Percentiles rank a stretch among this genome's conserved stretches.
These are phyloP conservation scores for Letharia columbiana DNA, from an alignment of 495 filamentous ascomycete genomes.

Conservation along the genomic window DNA sequence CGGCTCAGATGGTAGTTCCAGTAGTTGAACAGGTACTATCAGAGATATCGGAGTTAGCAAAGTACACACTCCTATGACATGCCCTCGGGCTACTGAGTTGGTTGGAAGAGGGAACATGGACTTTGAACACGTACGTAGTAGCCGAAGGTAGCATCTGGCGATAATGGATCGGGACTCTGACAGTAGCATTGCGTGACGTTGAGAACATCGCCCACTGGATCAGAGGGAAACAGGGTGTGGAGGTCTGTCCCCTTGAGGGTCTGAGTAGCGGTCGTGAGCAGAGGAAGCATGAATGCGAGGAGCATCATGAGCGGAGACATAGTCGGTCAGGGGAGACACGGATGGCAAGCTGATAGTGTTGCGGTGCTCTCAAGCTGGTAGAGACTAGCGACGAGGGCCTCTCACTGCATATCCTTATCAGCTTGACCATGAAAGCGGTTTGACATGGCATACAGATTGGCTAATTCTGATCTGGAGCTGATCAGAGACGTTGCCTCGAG, in stretches of 20 bases:
- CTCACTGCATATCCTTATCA: neutral
- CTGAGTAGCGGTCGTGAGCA: neutral
- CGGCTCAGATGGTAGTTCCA: neutral
- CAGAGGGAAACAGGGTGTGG: neutral
- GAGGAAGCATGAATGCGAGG: neutral
- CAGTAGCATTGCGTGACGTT: conserved; percentile 8
- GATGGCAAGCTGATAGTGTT: no score
- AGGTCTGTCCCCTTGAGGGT: neutral
- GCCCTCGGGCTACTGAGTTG: neutral
- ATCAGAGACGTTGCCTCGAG: neutral
- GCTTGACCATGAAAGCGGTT: neutral
- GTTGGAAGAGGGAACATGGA: neutral
- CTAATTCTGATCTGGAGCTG: neutral
- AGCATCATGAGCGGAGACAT: conserved; percentile 1
- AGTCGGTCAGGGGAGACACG: neutral
- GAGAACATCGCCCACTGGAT: neutral
- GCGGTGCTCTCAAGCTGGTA: neutral
- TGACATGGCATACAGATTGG: neutral
- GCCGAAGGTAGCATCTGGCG: neutral
- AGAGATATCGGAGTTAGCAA: neutral
- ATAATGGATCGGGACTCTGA: neutral
- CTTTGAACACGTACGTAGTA: conserved; percentile 1
- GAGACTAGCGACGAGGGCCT: neutral
- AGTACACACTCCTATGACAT: neutral
- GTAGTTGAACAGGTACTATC: neutral